phyloP scores from a whole-genome alignment of 441 rosid species.

The Erodium trifolium region DNA sequence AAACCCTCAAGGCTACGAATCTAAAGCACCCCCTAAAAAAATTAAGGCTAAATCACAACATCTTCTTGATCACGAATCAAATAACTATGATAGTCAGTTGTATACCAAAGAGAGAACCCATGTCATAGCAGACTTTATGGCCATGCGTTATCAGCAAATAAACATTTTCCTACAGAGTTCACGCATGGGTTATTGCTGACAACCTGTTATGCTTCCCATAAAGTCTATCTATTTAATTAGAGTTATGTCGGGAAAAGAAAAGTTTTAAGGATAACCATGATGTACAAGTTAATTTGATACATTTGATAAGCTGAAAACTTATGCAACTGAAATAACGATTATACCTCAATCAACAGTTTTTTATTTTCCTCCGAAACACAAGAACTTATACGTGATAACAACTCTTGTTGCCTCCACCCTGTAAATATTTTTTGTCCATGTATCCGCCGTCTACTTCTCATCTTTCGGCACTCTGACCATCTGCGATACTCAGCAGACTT shows the following conservation, averaged over 20 bases:
- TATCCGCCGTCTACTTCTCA: conserved; percentile 38
- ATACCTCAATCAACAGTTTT: conserved; percentile 53
- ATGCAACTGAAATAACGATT: not conserved
- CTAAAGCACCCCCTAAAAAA: not conserved
- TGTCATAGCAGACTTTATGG: not conserved
- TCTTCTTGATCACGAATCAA: not conserved
- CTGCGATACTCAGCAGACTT: conserved; percentile 42
- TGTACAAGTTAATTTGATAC: not conserved
- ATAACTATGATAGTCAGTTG: not conserved
- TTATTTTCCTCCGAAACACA: conserved; percentile 47
- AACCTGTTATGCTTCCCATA: not conserved
- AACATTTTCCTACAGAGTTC: not conserved
- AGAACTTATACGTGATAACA: conserved; percentile 47
- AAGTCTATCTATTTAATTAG: no score
- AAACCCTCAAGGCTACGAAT: not conserved
- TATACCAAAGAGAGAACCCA: not conserved
- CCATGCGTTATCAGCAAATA: not conserved
- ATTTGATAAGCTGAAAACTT: not conserved
- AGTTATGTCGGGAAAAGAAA: no score
- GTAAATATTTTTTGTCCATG: conserved; percentile 58
- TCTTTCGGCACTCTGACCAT: conserved; percentile 66
- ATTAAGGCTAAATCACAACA: not conserved
- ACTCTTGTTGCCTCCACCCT: conserved; percentile 70
- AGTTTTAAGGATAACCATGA: not conserved
- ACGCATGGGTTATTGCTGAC: not conserved